Percentiles rank a stretch among this genome's conserved stretches.
These are phyloP conservation scores for Pseudozyma thailandica DNA, from an alignment of 1,284 basidiomycete species.

Conservation along the genomic window DNA sequence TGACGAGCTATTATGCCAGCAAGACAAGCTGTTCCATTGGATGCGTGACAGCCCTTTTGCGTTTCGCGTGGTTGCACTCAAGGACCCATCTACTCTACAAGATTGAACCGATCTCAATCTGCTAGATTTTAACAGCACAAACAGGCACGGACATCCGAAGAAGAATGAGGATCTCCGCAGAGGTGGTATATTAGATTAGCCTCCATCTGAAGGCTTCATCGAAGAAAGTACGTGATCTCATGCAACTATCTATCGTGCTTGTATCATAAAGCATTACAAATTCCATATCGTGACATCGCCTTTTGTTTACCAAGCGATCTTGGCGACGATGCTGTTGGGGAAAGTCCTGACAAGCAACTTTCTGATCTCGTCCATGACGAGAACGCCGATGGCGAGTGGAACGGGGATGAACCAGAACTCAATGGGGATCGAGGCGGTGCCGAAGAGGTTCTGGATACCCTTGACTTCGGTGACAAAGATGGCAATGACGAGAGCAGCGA, in stretches of 20 bases:
- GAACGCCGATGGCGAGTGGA: conserved; percentile 68
- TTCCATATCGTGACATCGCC: not conserved
- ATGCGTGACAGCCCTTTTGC: no score
- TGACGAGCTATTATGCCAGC: no score
- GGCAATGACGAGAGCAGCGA: conserved; percentile 46
- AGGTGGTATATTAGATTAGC: no score
- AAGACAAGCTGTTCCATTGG: no score
- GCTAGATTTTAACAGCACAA: no score
- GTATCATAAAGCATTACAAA: not conserved
- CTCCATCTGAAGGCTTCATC: no score
- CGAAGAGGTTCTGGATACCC: conserved; percentile 41
- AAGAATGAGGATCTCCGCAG: no score
- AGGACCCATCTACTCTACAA: no score
- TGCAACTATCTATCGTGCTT: conserved; percentile 5
- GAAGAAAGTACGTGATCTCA: no score
- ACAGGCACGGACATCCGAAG: no score
- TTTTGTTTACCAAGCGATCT: conserved; percentile 65
- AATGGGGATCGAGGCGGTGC: conserved; percentile 69
- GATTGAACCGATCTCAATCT: no score
- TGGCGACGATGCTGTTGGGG: conserved; percentile 62
- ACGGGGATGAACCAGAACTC: conserved; percentile 73
- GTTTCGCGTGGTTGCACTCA: no score
- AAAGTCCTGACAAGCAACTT: conserved; percentile 60
- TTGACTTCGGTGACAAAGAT: conserved; percentile 58
- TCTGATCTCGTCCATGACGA: conserved; percentile 66